Conservation (phyloP, 495 filamentous ascomycete genomes). For the Apiosordaria backusii region DNA sequence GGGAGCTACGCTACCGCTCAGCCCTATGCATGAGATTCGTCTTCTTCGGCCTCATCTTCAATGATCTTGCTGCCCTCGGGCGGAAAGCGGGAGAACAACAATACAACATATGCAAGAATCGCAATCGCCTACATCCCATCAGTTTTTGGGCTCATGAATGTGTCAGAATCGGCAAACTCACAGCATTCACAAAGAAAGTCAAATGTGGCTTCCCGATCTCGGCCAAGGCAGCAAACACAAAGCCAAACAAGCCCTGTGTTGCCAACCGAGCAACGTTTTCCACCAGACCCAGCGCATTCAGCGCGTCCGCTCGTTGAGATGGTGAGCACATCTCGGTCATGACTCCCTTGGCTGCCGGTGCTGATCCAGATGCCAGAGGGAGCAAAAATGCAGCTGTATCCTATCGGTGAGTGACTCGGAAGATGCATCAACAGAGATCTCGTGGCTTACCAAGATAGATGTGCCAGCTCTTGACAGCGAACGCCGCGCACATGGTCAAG, state of each 20-base stretch:
- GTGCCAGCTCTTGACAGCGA: constrained; percentile 51
- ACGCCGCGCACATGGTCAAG: constrained; percentile 49
- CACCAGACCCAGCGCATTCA: constrained; percentile 54
- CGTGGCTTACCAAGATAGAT: constrained; percentile 46
- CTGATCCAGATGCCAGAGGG: constrained; percentile 54
- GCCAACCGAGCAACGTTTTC: constrained; percentile 51
- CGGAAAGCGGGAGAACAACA: constrained; percentile 48
- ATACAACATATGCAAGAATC: constrained; percentile 42
- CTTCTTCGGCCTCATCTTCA: constrained; percentile 25
- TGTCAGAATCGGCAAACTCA: constrained; percentile 23
- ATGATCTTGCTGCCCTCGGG: constrained; percentile 41
- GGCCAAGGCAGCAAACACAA: constrained; percentile 51
- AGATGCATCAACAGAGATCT: background rate
- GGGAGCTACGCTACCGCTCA: too few relatives aligned
- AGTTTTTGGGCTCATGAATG: background rate
- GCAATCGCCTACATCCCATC: constrained; percentile 24
- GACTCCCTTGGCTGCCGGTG: constrained; percentile 55
- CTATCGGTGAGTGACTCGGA: constrained; percentile 6
- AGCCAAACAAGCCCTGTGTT: constrained; percentile 53
- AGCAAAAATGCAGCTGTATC: constrained; percentile 41
- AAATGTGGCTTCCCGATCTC: constrained; percentile 45
- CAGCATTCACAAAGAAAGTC: constrained; percentile 54
- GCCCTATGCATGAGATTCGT: background rate
- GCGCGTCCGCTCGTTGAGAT: constrained; percentile 47
- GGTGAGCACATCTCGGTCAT: constrained; percentile 53